These are phyloP conservation scores for Melampsora larici-populina DNA, from an alignment of 1,284 basidiomycete species.

Conservation along the genomic window DNA sequence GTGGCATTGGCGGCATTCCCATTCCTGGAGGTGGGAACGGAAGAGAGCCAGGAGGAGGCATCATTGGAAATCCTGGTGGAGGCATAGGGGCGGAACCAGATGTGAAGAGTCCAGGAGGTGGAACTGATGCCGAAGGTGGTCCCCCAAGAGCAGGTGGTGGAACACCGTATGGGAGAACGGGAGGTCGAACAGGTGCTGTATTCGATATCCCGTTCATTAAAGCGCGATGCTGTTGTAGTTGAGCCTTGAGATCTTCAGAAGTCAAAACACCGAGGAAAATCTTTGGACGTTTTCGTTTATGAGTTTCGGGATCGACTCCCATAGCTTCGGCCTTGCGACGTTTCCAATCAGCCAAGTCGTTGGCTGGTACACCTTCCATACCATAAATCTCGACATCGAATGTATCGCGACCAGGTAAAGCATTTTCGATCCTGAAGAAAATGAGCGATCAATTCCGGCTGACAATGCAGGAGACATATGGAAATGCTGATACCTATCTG, in stretches of 20 bases:
- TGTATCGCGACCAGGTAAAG: slow-evolving; percentile 88
- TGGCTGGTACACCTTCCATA: slow-evolving; percentile 95
- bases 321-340: slow-evolving; percentile 86
- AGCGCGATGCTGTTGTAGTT: slow-evolving; percentile 83
- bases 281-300: slow-evolving; percentile 70
- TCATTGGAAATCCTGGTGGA: slow-evolving; percentile 46
- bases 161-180: slow-evolving; percentile 47
- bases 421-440: slow-evolving; percentile 78
- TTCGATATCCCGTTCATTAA: slow-evolving; percentile 69
- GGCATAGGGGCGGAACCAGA: slow-evolving; percentile 45
- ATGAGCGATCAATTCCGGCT: neutral
- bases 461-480: neutral
- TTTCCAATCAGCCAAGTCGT: slow-evolving; percentile 91
- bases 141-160: slow-evolving; percentile 39
- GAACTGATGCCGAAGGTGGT: slow-evolving; percentile 33
- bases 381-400: slow-evolving; percentile 99
- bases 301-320: slow-evolving; percentile 73
- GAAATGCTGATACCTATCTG: slow-evolving; percentile 71
- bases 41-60: slow-evolving; percentile 48
- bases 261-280: slow-evolving; percentile 72
- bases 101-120: slow-evolving; percentile 38
- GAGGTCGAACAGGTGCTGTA: slow-evolving; percentile 48
- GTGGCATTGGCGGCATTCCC: slow-evolving; percentile 49
- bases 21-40: slow-evolving; percentile 47
- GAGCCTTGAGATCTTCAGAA: slow-evolving; percentile 71